phyloP scores from a whole-genome alignment of 176 grass and related monocot species.

The Zea mays region DNA sequence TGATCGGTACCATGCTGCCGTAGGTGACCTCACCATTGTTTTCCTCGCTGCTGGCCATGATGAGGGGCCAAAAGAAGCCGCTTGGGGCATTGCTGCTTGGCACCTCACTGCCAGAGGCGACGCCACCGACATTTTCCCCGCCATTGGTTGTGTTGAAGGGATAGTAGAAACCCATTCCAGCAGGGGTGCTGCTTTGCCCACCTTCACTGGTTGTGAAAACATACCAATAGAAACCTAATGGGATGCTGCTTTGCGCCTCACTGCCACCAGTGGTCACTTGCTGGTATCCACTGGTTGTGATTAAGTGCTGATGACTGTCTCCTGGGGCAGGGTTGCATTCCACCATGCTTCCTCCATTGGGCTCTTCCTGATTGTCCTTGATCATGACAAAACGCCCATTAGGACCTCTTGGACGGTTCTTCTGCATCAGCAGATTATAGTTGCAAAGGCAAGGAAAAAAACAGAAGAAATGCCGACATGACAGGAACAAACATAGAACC shows the following conservation, averaged over 20 bases:
- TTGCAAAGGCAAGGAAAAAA: neutral
- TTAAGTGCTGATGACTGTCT: neutral
- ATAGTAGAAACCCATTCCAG: neutral
- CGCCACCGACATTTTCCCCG: neutral
- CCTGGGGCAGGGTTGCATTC: neutral
- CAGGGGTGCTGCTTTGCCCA: neutral
- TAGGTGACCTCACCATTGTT: neutral
- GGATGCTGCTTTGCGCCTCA: neutral
- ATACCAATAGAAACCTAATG: neutral
- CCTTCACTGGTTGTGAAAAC: neutral
- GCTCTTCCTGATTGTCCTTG: neutral
- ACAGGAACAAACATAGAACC: neutral
- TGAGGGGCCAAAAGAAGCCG: neutral
- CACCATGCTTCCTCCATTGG: neutral
- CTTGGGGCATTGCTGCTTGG: neutral
- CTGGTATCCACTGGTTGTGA: neutral
- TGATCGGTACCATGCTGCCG: neutral
- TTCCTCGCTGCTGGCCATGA: neutral
- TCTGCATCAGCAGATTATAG: constrained; percentile 36
- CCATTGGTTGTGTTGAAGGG: neutral
- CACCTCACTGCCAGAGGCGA: neutral
- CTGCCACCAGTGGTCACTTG: neutral
- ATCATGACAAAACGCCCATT: neutral
- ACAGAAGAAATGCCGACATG: neutral
- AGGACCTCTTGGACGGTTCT: neutral